phyloP scores from a whole-genome alignment of 768 basidiomycete genomes.

The Suillus paluster region DNA sequence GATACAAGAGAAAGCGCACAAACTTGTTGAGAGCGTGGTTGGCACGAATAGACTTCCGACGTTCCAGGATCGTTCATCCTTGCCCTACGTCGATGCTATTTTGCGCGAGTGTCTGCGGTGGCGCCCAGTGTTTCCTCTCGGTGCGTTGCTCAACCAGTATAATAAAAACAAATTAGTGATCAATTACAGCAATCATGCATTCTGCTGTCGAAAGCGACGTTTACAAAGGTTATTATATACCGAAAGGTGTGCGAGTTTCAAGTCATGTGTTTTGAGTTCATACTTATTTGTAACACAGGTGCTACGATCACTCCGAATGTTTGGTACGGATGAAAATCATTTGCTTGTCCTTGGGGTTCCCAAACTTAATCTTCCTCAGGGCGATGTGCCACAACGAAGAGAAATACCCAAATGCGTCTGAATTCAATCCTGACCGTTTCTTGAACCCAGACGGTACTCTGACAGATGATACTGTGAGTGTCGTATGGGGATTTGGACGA shows the following conservation, averaged over 20 bases:
- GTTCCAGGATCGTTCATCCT: constrained; percentile 14
- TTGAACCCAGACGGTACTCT: constrained; percentile 14
- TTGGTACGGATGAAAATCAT: background rate
- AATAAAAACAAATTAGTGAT: background rate
- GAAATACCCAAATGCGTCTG: constrained; percentile 42
- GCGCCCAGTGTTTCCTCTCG: constrained; percentile 5
- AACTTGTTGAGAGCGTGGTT: constrained; percentile 15
- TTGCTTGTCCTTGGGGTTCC: background rate
- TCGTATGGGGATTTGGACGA: constrained; percentile 41
- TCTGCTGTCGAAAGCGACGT: constrained; percentile 4
- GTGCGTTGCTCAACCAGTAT: background rate
- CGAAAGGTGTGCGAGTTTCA: background rate
- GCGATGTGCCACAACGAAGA: constrained; percentile 27
- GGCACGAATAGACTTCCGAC: constrained; percentile 16
- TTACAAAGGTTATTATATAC: constrained; percentile 8
- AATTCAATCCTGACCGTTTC: constrained; percentile 42
- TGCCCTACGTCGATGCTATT: constrained; percentile 19
- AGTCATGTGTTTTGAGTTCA: background rate
- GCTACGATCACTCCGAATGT: constrained; percentile 6
- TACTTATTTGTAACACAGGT: constrained; percentile 6
- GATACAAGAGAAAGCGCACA: constrained; percentile 13
- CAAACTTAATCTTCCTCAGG: constrained; percentile 12
- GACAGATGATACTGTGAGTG: constrained; percentile 1
- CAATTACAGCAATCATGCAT: constrained; percentile 1
- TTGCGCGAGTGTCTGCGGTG: constrained; percentile 12